Percentiles rank a stretch among this genome's conserved stretches.
These are phyloP conservation scores for Penicillium sp. DNA, from an alignment of 2,329 filamentous ascomycete species.

Conservation along the genomic window DNA sequence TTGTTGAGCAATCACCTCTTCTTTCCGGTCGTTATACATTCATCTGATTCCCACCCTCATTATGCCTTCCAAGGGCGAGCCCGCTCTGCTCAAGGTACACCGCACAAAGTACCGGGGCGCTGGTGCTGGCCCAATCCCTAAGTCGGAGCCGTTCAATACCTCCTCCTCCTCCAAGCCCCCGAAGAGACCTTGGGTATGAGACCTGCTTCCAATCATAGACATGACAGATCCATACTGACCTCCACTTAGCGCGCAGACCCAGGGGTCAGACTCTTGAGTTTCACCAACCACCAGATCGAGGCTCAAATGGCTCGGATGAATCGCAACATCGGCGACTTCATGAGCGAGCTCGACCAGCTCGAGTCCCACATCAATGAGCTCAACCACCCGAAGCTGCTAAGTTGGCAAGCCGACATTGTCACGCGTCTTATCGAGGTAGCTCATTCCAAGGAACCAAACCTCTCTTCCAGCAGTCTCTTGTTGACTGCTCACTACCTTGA, in stretches of 20 bases:
- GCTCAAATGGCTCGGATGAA: background rate
- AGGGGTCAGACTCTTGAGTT: slow-evolving; percentile 29
- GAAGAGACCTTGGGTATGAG: background rate
- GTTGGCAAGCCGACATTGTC: slow-evolving; percentile 37
- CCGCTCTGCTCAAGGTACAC: background rate
- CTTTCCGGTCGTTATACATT: background rate
- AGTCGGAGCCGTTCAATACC: background rate
- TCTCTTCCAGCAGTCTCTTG: slow-evolving; percentile 11
- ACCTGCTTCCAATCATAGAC: background rate
- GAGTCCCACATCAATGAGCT: slow-evolving; percentile 17
- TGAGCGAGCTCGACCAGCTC: background rate
- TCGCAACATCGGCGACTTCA: background rate
- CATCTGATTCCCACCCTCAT: background rate
- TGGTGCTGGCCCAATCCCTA: background rate
- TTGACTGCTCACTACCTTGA: slow-evolving; percentile 12
- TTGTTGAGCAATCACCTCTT: background rate
- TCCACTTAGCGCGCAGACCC: slow-evolving; percentile 1
- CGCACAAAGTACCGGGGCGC: background rate
- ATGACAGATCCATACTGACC: background rate
- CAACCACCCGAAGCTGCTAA: slow-evolving; percentile 28
- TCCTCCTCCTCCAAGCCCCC: background rate
- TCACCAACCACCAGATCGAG: slow-evolving; percentile 18
- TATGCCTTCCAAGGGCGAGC: background rate
- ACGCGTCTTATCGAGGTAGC: slow-evolving; percentile 37
- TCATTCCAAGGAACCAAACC: slow-evolving; percentile 19